Evolutionary conservation across 768 basidiomycete genomes (phyloP).

Genomic region (Mycena crocata): DNA sequence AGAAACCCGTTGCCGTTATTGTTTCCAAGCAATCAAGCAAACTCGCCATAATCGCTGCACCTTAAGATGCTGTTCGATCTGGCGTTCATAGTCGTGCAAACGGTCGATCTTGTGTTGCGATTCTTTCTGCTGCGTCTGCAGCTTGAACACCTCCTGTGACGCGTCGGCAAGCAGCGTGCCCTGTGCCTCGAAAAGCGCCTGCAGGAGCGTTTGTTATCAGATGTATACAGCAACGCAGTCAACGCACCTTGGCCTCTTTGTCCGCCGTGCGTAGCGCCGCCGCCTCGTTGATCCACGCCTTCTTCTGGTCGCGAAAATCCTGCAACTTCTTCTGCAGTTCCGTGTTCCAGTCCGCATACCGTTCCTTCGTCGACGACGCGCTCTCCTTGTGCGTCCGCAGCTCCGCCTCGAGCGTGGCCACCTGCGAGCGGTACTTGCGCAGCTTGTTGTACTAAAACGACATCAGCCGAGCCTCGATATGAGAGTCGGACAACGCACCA

Average conservation of each 20-base stretch:
- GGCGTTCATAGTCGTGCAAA: constrained; percentile 86
- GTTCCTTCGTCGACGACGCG: constrained; percentile 77
- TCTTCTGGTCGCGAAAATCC: constrained; percentile 83
- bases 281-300: constrained; percentile 78
- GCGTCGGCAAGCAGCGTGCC: constrained; percentile 77
- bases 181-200: constrained; percentile 80
- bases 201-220: constrained; percentile 6
- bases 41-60: constrained; percentile 84
- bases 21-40: not conserved
- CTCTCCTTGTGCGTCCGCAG: constrained; percentile 80
- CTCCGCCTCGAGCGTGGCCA: constrained; percentile 73
- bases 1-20: not conserved
- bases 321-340: constrained; percentile 83
- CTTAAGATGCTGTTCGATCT: constrained; percentile 84
- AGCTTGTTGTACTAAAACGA: constrained; percentile 79
- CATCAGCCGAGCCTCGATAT: constrained; percentile 5
- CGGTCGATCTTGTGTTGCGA: constrained; percentile 85
- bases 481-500: constrained; percentile 63
- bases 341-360: constrained; percentile 86
- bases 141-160: constrained; percentile 71
- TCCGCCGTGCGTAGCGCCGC: constrained; percentile 75
- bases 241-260: constrained; percentile 72
- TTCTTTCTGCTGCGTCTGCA: constrained; percentile 83
- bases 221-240: not conserved
- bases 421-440: constrained; percentile 78